These are phyloP conservation scores for Lachancea thermotolerans DNA, from an alignment of 805 yeast species.

Conservation along the genomic window DNA sequence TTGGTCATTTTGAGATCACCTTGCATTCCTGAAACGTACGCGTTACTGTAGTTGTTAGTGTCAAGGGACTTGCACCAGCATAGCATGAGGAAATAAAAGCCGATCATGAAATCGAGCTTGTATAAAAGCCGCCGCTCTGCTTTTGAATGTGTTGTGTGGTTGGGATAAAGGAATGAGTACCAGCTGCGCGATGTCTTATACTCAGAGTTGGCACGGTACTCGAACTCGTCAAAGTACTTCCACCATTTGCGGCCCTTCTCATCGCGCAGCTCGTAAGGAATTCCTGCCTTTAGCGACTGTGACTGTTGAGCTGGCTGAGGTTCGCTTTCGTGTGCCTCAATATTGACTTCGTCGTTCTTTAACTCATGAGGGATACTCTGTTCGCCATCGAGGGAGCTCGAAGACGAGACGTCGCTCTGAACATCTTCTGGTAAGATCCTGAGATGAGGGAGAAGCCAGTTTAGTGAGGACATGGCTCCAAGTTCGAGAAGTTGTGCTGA, in stretches of 20 bases:
- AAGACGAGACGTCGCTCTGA: background rate
- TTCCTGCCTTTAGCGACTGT: constrained; percentile 18
- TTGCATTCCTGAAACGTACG: constrained; percentile 60
- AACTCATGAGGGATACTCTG: background rate
- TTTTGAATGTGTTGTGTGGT: constrained; percentile 34
- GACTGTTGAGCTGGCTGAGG: background rate
- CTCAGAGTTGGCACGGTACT: constrained; percentile 37
- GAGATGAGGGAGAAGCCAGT: constrained; percentile 21
- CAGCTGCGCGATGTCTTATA: constrained; percentile 29
- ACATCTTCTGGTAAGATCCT: constrained; percentile 20
- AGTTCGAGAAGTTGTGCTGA: background rate
- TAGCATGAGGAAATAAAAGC: constrained; percentile 50
- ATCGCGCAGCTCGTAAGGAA: constrained; percentile 36
- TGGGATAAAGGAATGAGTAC: constrained; percentile 31
- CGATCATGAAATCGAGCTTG: constrained; percentile 50
- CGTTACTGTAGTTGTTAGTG: constrained; percentile 53
- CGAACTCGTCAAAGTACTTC: constrained; percentile 46
- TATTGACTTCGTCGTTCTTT: constrained; percentile 1
- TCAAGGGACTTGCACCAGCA: constrained; percentile 69
- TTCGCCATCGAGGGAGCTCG: background rate
- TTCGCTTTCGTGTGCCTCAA: constrained; percentile 4
- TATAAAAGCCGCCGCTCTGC: constrained; percentile 40
- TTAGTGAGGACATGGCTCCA: constrained; percentile 10
- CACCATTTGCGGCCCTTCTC: constrained; percentile 39
- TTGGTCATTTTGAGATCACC: constrained; percentile 53